Evolutionary conservation across 2,329 filamentous ascomycete species (phyloP), one percentile per base, ranked within the genome.

Genomic region (Celoporthe dispersa): DNA sequence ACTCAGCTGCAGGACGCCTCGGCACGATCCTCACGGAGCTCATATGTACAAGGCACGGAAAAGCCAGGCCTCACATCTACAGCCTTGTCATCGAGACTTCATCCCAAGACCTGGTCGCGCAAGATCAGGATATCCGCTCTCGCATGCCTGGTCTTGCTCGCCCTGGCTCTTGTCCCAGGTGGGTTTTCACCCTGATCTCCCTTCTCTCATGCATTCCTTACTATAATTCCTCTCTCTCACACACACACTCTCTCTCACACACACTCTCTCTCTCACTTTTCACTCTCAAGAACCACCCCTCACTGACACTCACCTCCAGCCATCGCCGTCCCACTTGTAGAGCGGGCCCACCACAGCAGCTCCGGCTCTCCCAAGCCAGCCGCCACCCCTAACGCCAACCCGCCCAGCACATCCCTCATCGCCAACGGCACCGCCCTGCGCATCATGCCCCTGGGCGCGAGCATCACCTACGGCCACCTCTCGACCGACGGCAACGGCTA

Each of bases 391-490:
- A 31, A 33, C 11, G n/a, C 64, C 51, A 61, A 68, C 61, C 70
- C 68, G 57, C 71, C 64, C 12, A 9, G 41, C 22, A 64, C 55
- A 2, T 31, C 57, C 3, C 69, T 74, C 14, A 69, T 77, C 41
- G 73, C 68, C 66, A 55, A 67, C 44, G 68, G 75, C 62, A 73
- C 76, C 7, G 71, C 77, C n/a, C 77, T 84, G 11, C 81, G 81
- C 59, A 78, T 83, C 73, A 82, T 84, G 79, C 78, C 82, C 2
- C 77, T 84, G 2, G 82, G 82, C 62, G 82, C 82, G 1, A 83
- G 81, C 67, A 83, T 84, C 69, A 83, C 81, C 12, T 79, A 74
- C 61, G 82, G 83, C 63, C 48, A 73, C 11, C 74, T 63, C 59
- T 83, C 81, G 1, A 75, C 78, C 1, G 77, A 79, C 64, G 78